Evolutionary conservation across 805 yeast genomes (phyloP), one percentile per base, ranked within the genome.

Genomic region (Spathaspora passalidarum): DNA sequence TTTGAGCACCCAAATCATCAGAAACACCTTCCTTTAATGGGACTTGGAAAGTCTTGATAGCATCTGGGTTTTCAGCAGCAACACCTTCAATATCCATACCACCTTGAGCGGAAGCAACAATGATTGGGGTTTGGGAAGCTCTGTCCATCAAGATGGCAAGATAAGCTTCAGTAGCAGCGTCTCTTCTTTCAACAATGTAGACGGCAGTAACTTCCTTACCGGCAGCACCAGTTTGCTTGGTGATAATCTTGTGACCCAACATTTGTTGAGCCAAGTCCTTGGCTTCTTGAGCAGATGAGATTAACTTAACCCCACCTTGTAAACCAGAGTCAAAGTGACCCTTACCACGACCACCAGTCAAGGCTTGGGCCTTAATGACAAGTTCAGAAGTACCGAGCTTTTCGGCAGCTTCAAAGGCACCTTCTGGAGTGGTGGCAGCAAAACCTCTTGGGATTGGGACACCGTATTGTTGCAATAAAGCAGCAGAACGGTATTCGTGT

Each of bases 41-140:
- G 49, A 94, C 82, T 54, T 86, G 78, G 79, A 83, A 89, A 55
- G 92, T 84, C 74, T 88, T 85, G 75, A 94, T 94, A 56, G 96
- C 96, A 47, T 80, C 81, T 45, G 99, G 99, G 69, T 81, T 84
- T 59, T 79, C 82, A 56, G 84, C 84, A 50, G 99, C 99, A 57
- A 94, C 98, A 68, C 96, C 96, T 79, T 94, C 99, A 63, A 94
- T 94, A 75, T 94, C 97, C 96, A 94, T 91, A 78, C 99, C 99
- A 76, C 99, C 99, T 75, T 94, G 94, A 53, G 95, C 77, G 26
- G 97, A 90, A 42, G 97, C 97, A 54, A 94, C 96, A 63, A 94
- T 87, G 73, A 94, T 78, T 49, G 98, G 96, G 56, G 80, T 76
- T 73, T 91, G 96, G 56, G 85, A 80, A 57, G 83, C 80, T 76